Conservation (phyloP, 306 rosid genomes). For the Citrullus mucosospermus region DNA sequence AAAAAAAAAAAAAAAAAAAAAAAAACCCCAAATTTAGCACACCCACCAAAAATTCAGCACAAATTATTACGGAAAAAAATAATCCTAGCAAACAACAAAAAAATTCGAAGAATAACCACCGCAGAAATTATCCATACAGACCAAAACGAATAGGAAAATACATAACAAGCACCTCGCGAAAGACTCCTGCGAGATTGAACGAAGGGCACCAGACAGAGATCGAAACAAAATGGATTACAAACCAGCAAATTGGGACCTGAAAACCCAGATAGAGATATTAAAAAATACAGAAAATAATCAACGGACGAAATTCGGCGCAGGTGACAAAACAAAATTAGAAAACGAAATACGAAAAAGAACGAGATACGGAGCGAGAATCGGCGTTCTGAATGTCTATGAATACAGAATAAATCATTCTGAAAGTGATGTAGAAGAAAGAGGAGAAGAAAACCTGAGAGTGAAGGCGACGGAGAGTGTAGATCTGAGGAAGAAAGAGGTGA, state of each 20-base stretch:
- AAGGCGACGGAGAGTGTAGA: background rate
- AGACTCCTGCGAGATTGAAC: background rate
- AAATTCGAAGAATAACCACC: background rate
- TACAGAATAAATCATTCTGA: background rate
- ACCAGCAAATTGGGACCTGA: background rate
- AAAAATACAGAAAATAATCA: background rate
- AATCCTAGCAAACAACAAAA: background rate
- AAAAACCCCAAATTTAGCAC: background rate
- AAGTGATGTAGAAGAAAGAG: background rate
- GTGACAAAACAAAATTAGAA: background rate
- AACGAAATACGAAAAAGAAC: background rate
- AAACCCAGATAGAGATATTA: background rate
- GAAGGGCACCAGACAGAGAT: background rate
- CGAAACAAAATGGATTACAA: background rate
- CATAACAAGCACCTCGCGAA: background rate
- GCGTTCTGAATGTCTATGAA: background rate
- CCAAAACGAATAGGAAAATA: background rate
- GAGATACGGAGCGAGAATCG: background rate
- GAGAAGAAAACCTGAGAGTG: background rate
- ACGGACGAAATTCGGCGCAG: background rate
- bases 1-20: too few species aligned
- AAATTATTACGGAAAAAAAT: background rate
- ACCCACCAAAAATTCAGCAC: background rate
- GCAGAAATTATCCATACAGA: background rate
- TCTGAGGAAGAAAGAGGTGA: background rate